Evolutionary conservation across 192 early-diverging fungal species (phyloP), one percentile per base, ranked within the genome.

Genomic region (Coemansia biformis): DNA sequence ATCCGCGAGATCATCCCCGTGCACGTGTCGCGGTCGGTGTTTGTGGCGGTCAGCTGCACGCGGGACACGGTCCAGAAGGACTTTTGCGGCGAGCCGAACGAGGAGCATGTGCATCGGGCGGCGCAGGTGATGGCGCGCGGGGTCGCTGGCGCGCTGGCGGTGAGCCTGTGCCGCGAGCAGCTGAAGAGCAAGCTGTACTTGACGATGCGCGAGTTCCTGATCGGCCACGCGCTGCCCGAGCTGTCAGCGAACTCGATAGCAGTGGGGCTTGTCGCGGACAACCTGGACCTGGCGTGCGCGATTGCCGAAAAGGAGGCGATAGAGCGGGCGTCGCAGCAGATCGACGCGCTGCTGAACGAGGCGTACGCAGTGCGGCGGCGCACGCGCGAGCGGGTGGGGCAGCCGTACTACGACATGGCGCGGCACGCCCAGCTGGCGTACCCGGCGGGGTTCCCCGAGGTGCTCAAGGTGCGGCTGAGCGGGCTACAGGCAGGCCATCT

Each of bases 121-220:
- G 93, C 93, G 8, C 91, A 95, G 57, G 64, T 88, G 21, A 99
- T 99, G 94, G 92, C 87, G 9, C 92, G 96, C 53, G 91, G 84
- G 18, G 63, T 99, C 9, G 92, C 93, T 6, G 87, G 86, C 5
- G 78, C 77, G 43, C 75, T 96, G 21, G 92, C 91, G 2, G 82
- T 93, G 33, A 92, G 93, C 15, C 89, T 91, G 13, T 95, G 90
- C 54, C 86, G 92, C 32, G 94, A 99, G 52, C 91, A 92, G 33
- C 78, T 99, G 24, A 82, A 90, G 32, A 75, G 86, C 29, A 88
- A 84, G 71, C 88, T 96, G 80, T 75, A 71, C 24, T 41, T 51
- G 48, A 68, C 66, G 9, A 61, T 67, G 57, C 54, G 62, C 43
- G 71, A 75, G 32, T 64, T 75, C 18, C 46, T 78, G 38, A 62